Base-by-base conservation (phyloP, 1,284 basidiomycete species). In the Tilletia horrida region DNA sequence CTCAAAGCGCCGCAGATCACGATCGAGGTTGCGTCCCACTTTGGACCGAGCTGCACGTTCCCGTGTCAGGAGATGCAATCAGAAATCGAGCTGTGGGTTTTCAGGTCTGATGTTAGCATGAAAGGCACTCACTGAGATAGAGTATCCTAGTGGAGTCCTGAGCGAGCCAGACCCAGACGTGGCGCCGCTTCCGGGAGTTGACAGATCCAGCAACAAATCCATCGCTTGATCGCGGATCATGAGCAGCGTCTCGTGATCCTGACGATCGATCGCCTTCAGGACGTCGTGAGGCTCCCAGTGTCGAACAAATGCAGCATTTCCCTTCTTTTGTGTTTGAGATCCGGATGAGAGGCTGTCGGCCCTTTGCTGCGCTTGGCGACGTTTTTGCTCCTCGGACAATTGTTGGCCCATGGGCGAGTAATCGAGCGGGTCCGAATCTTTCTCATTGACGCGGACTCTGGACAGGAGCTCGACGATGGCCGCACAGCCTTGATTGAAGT, bases 201-300 rank as follows among this genome's bases (percentile, higher is more conserved):
- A 52, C 25, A 76, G 68, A 55, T 79, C 77, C 25, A 81, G 73
- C 29, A 81, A 69, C 18, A 81, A 68, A 52, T 78, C 77, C 40
- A 81, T 80, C 29, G 74, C 73, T 25, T 70, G 66, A 55, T 79
- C 75, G 47, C 79, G 75, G 55, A 81, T 80, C 14, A 68, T 69
- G 25, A 80, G 67, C 35, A 81, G 73, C 21, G 76, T 76, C 62
- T 80, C 77, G 29, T 72, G 61, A 63, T 81, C 78, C 16, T 75
- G 71, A n/a, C 68, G 69, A 45, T 81, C 79, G 63, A 81, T 79
- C 13, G 79, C 79, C 45, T 75, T 74, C 21, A 78, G 73, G 8
- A 81, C 64, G 50, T 81, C 78, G 66, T 81, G 77, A 2, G 74
- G 69, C 52, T 77, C 79, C 61, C 69, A 81, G 7, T 48, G 55